Evolutionary conservation across 441 rosid genomes (phyloP).

Genomic region (Dalechampia spathulata): DNA sequence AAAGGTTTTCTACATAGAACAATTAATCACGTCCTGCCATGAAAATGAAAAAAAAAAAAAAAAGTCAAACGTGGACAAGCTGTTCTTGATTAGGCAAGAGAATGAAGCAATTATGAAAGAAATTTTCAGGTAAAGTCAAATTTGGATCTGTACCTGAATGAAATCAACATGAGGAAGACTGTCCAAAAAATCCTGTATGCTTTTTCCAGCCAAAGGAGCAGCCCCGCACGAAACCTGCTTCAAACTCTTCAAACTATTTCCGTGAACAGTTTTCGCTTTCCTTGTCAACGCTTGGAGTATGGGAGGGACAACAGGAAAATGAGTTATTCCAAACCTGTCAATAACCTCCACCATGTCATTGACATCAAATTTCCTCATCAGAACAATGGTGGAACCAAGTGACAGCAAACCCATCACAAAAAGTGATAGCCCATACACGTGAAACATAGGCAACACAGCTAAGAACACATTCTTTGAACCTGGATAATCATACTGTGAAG

Average conservation of each 20-base stretch:
- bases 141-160: constrained; percentile 51
- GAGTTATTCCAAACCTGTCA: constrained; percentile 51
- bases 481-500: constrained; percentile 51
- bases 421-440: constrained; percentile 75
- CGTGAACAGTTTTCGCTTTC: constrained; percentile 28
- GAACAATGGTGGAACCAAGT: constrained; percentile 55
- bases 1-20: not conserved
- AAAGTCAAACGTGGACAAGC: not conserved
- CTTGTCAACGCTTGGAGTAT: constrained; percentile 47
- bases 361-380: constrained; percentile 60
- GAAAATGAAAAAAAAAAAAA: not conserved
- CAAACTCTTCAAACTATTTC: constrained; percentile 46
- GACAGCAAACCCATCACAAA: constrained; percentile 59
- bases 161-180: constrained; percentile 63
- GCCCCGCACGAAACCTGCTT: constrained; percentile 88
- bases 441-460: constrained; percentile 73
- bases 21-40: not conserved
- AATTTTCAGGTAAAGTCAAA: not conserved
- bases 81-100: not conserved
- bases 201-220: constrained; percentile 48
- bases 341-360: constrained; percentile 40
- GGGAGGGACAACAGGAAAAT: constrained; percentile 79
- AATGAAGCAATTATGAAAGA: not conserved
- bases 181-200: constrained; percentile 47
- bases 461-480: constrained; percentile 49